Conservation (phyloP, 306 rosid genomes). For the Astragalus membranaceus region DNA sequence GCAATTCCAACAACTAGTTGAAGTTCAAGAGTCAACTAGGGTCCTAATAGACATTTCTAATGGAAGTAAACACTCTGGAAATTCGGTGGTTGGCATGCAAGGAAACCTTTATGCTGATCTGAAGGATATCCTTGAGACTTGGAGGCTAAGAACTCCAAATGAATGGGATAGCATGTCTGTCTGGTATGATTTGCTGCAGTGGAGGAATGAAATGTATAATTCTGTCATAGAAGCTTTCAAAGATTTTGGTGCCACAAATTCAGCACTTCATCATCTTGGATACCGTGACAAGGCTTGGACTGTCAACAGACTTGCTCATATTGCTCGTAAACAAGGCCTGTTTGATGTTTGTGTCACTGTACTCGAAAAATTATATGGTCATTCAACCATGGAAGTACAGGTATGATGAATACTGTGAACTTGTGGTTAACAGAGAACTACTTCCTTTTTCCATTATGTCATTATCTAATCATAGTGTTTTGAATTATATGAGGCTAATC, state of each 20-base stretch:
- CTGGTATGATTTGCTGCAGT: conserved; percentile 96
- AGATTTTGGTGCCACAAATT: conserved; percentile 67
- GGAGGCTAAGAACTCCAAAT: conserved; percentile 98
- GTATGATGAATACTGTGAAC: conserved; percentile 32
- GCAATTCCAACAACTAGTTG: conserved; percentile 98
- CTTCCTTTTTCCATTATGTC: neutral
- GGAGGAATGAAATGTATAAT: conserved; percentile 99
- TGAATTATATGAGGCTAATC: conserved; percentile 3
- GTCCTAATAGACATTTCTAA: conserved; percentile 79
- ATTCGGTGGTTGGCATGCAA: conserved; percentile 69
- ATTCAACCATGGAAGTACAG: conserved; percentile 99
- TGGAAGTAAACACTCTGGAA: conserved; percentile 73
- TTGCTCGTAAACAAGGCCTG: conserved; percentile 94
- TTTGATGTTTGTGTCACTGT: conserved; percentile 84
- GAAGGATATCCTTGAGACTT: conserved; percentile 97
- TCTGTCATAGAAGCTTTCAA: conserved; percentile 94
- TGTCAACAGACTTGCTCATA: conserved; percentile 93
- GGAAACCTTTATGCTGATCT: conserved; percentile 95
- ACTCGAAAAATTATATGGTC: conserved; percentile 95
- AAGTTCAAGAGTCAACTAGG: conserved; percentile 91
- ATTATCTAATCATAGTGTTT: neutral
- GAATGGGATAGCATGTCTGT: conserved; percentile 98
- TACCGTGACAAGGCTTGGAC: conserved; percentile 99
- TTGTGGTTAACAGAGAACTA: conserved; percentile 1
- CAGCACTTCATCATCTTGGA: conserved; percentile 96